Conservation (phyloP, 1,139 yeast species). For the Debaryomycetaceae sp. region DNA sequence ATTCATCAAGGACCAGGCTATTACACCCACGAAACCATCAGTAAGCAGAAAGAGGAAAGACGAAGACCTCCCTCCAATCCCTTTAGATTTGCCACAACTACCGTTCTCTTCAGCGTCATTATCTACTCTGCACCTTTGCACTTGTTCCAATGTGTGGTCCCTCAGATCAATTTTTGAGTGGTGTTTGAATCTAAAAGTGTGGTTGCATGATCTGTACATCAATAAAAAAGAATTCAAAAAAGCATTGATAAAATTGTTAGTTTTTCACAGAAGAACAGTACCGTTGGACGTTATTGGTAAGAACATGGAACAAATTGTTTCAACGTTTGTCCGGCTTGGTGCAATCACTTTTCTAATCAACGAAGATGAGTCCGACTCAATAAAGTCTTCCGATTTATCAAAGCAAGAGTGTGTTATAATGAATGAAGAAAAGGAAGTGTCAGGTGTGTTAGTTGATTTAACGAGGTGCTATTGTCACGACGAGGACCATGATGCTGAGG, state of each 20-base stretch:
- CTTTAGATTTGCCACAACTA: constrained; percentile 52
- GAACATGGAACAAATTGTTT: constrained; percentile 50
- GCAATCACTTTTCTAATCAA: constrained; percentile 32
- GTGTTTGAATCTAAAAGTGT: constrained; percentile 50
- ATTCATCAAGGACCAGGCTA: neutral
- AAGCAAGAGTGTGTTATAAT: constrained; percentile 17
- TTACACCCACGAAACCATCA: constrained; percentile 1
- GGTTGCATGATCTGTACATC: constrained; percentile 50
- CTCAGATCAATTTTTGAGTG: constrained; percentile 40
- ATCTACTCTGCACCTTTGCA: constrained; percentile 43
- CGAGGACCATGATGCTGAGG: constrained; percentile 18
- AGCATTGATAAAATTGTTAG: constrained; percentile 50
- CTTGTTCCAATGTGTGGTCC: constrained; percentile 39
- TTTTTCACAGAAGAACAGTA: constrained; percentile 47
- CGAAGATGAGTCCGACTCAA: constrained; percentile 4
- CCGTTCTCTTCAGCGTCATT: constrained; percentile 54
- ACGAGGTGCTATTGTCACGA: constrained; percentile 36
- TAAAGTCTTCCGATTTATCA: neutral
- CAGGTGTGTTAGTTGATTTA: constrained; percentile 38
- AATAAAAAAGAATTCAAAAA: constrained; percentile 49
- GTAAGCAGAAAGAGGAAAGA: constrained; percentile 13
- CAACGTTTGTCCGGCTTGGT: constrained; percentile 40
- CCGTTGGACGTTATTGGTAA: constrained; percentile 56
- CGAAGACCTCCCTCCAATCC: constrained; percentile 46
- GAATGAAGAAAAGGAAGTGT: constrained; percentile 18